These are phyloP conservation scores for Paxillus ammoniavirescens DNA, from an alignment of 768 basidiomycete species.

Conservation along the genomic window DNA sequence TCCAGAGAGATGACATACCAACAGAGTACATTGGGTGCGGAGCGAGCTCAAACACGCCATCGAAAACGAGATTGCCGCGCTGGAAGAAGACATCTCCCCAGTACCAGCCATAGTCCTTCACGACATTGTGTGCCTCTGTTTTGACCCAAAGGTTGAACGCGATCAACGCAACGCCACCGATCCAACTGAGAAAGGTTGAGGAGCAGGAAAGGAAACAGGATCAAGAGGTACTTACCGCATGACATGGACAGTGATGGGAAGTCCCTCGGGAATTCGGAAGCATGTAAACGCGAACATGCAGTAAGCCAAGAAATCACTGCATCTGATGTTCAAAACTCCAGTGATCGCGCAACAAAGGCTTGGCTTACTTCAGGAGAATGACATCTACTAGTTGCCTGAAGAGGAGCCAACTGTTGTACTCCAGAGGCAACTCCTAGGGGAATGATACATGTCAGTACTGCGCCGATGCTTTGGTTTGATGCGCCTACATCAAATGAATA, in stretches of 20 bases:
- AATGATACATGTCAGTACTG: conserved; percentile 1
- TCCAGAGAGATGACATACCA: conserved; percentile 35
- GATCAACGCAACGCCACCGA: conserved; percentile 81
- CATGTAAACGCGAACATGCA: conserved; percentile 94
- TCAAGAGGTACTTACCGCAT: conserved; percentile 56
- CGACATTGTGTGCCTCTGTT: conserved; percentile 94
- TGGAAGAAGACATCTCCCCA: conserved; percentile 95
- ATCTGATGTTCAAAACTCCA: conserved; percentile 4
- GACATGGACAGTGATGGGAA: conserved; percentile 71
- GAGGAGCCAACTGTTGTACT: conserved; percentile 96
- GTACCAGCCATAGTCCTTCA: conserved; percentile 98
- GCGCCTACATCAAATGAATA: conserved; percentile 85
- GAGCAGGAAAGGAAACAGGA: not conserved
- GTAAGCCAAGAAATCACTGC: conserved; percentile 91
- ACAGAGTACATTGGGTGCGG: conserved; percentile 97
- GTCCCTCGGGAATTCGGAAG: conserved; percentile 79
- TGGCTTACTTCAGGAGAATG: conserved; percentile 87
- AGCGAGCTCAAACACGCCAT: conserved; percentile 94
- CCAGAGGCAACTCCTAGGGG: conserved; percentile 75
- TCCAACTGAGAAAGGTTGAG: conserved; percentile 58
- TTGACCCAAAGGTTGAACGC: conserved; percentile 99
- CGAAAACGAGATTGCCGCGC: conserved; percentile 91
- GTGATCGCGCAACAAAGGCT: not conserved
- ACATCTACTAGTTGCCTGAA: conserved; percentile 96
- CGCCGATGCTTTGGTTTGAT: not conserved